These are phyloP conservation scores for Pontederia paniculata DNA, from an alignment of 176 grass and related monocot genomes.

Conservation along the genomic window DNA sequence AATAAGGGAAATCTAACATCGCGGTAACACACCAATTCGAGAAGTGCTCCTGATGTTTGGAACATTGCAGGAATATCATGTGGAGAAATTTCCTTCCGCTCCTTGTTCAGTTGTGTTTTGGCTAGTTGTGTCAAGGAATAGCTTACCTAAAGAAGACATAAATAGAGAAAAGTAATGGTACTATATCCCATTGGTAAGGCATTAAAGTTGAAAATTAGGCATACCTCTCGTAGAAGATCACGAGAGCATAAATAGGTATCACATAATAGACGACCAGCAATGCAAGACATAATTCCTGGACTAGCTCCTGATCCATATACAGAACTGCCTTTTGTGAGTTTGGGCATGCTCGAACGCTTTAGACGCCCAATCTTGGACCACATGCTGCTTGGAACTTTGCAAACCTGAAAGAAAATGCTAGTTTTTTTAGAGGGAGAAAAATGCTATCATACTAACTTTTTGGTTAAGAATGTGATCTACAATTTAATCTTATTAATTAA, in stretches of 20 bases:
- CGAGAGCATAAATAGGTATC: slow-evolving; percentile 95
- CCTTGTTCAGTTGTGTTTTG: slow-evolving; percentile 77
- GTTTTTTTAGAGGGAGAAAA: too few relatives aligned
- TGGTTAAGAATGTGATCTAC: neutral
- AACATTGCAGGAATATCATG: slow-evolving; percentile 90
- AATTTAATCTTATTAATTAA: neutral
- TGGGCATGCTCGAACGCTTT: slow-evolving; percentile 74
- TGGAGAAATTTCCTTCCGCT: slow-evolving; percentile 66
- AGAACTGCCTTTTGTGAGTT: slow-evolving; percentile 74
- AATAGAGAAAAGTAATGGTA: neutral
- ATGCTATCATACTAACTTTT: neutral
- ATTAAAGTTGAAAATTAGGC: neutral
- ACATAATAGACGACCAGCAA: slow-evolving; percentile 90
- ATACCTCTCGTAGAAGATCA: slow-evolving; percentile 87
- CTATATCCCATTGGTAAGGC: neutral
- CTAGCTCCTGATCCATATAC: slow-evolving; percentile 94
- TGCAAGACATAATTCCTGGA: slow-evolving; percentile 91
- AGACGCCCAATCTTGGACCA: slow-evolving; percentile 98
- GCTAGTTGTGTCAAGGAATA: slow-evolving; percentile 98
- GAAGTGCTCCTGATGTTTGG: slow-evolving; percentile 49
- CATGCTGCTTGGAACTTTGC: slow-evolving; percentile 69
- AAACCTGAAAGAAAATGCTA: slow-evolving; percentile 32
- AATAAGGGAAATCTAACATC: slow-evolving; percentile 1
- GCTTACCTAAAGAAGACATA: slow-evolving; percentile 45
- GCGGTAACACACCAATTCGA: slow-evolving; percentile 61